phyloP scores from a whole-genome alignment of 2,329 filamentous ascomycete species.

The Paecilomyces sp. region DNA sequence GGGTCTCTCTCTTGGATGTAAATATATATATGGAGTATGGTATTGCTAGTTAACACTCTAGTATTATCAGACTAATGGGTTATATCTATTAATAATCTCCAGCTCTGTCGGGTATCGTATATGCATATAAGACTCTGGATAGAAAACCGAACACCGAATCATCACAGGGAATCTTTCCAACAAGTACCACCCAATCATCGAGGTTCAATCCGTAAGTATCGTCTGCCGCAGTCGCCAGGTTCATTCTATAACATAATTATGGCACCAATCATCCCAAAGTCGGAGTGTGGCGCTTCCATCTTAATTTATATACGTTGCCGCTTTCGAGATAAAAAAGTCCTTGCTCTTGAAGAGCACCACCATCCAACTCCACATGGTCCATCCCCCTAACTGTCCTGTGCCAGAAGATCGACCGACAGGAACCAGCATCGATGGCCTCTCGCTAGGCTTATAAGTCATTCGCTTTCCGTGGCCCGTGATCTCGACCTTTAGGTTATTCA shows the following conservation, averaged over 20 bases:
- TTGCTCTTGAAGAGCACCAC: slow-evolving; percentile 10
- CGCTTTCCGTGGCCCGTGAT: slow-evolving; percentile 7
- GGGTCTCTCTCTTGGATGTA: not conserved
- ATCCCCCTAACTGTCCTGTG: slow-evolving; percentile 7
- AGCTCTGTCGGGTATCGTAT: not conserved
- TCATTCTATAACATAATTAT: not conserved
- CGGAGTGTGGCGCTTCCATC: not conserved
- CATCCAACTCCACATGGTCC: slow-evolving; percentile 7
- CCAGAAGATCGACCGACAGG: slow-evolving; percentile 8
- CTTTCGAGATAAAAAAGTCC: slow-evolving; percentile 11
- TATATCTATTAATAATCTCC: not conserved
- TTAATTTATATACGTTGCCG: not conserved
- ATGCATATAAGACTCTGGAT: not conserved
- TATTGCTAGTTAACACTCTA: not conserved
- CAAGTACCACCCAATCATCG: not conserved
- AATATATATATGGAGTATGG: not conserved
- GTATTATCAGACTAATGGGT: not conserved
- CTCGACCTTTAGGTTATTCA: slow-evolving; percentile 10
- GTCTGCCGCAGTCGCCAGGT: not conserved
- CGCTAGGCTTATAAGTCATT: not conserved
- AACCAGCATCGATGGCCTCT: slow-evolving; percentile 3
- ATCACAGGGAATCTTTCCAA: not conserved
- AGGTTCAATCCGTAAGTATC: not conserved
- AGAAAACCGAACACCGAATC: not conserved
- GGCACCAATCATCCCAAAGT: not conserved